Evolutionary conservation across 2,329 filamentous ascomycete species (phyloP).

Genomic region (Diaporthe sp.): DNA sequence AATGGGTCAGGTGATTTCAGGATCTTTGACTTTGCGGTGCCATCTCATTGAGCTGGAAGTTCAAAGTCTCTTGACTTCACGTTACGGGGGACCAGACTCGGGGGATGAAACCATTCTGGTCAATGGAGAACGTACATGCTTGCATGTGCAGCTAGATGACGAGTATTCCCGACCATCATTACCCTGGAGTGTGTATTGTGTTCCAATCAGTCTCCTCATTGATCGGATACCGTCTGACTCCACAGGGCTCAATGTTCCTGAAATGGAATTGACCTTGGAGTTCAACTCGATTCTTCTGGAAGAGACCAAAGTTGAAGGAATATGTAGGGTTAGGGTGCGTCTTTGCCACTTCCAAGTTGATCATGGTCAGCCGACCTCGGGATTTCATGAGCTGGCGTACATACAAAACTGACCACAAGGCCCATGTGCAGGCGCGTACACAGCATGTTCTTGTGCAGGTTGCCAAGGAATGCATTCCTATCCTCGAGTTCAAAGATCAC

Average conservation of each 20-base stretch:
- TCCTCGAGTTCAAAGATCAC: background rate
- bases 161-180: background rate
- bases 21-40: conserved; percentile 1
- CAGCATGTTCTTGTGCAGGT: background rate
- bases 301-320: background rate
- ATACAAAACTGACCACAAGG: background rate
- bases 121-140: conserved; percentile 1
- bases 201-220: background rate
- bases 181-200: conserved; percentile 9
- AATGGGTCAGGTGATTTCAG: conserved; percentile 5
- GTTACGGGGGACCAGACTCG: background rate
- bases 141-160: conserved; percentile 4
- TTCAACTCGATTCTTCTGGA: background rate
- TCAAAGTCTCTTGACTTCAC: background rate
- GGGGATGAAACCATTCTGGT: background rate
- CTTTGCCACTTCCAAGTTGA: conserved; percentile 2
- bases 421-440: background rate
- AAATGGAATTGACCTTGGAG: background rate
- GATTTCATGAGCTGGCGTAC: background rate
- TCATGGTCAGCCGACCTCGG: conserved; percentile 1
- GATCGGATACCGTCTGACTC: background rate
- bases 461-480: background rate
- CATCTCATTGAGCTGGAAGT: conserved; percentile 5
- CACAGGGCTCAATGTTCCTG: background rate
- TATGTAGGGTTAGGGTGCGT: conserved; percentile 6